phyloP scores from a whole-genome alignment of 164 flowering plant species.

The Kalanchoe fedtschenkoi region DNA sequence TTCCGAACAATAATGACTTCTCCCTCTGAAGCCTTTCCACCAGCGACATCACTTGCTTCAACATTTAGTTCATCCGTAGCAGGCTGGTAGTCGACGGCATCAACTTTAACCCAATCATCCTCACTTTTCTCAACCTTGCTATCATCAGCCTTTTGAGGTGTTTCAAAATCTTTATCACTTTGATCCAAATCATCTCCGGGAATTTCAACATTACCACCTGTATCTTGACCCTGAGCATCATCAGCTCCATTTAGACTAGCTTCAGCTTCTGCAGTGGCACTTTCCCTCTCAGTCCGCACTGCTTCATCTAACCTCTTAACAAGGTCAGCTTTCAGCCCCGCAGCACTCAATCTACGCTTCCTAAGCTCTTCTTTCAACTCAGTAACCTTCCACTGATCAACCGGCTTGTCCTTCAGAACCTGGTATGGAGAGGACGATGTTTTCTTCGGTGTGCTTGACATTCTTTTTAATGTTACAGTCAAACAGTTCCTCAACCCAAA shows the following conservation, averaged over 20 bases:
- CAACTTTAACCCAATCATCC: slow-evolving; percentile 17
- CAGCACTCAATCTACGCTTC: slow-evolving; percentile 52
- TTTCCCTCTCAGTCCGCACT: slow-evolving; percentile 40
- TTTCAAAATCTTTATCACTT: slow-evolving; percentile 9
- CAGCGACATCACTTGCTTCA: slow-evolving; percentile 21
- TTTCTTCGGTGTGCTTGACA: slow-evolving; percentile 1
- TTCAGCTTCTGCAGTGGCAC: slow-evolving; percentile 13
- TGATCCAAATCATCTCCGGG: slow-evolving; percentile 12
- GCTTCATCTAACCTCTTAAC: slow-evolving; percentile 65
- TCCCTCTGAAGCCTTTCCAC: slow-evolving; percentile 10
- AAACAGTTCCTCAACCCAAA: background rate
- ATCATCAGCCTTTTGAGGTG: slow-evolving; percentile 6
- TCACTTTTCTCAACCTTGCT: slow-evolving; percentile 15
- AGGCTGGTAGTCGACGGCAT: slow-evolving; percentile 13
- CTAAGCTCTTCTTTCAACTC: slow-evolving; percentile 89
- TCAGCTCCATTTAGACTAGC: slow-evolving; percentile 20
- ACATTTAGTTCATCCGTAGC: slow-evolving; percentile 10
- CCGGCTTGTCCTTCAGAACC: slow-evolving; percentile 48
- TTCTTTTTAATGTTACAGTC: background rate
- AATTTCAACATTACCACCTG: slow-evolving; percentile 11
- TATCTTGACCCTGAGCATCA: slow-evolving; percentile 9
- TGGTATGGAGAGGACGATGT: slow-evolving; percentile 44
- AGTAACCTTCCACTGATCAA: slow-evolving; percentile 87
- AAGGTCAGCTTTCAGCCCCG: slow-evolving; percentile 80
- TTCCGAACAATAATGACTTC: slow-evolving; percentile 13